These are phyloP conservation scores for Berberis thunbergii DNA, from an alignment of 164 flowering plant genomes.

Conservation along the genomic window DNA sequence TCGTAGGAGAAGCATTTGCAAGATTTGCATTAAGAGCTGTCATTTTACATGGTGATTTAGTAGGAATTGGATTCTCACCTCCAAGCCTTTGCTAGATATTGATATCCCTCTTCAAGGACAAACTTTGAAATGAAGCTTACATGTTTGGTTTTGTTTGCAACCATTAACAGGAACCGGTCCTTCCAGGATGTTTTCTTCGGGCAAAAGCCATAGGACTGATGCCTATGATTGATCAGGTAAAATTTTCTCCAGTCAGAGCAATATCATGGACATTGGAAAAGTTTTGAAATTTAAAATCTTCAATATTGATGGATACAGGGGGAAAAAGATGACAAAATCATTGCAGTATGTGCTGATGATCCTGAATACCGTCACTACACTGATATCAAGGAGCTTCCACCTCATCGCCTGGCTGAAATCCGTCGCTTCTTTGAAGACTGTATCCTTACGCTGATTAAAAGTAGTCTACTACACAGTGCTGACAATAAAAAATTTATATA, in stretches of 20 bases:
- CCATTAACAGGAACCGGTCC: constrained; percentile 57
- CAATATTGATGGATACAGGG: constrained; percentile 24
- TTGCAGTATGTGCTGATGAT: constrained; percentile 74
- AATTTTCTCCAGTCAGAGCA: not conserved
- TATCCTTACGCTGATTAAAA: constrained; percentile 25
- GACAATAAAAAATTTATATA: no score
- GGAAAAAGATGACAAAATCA: constrained; percentile 68
- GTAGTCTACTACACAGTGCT: not conserved
- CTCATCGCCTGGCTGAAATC: constrained; percentile 61
- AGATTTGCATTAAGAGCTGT: no score
- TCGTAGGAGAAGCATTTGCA: no score
- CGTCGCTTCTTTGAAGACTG: constrained; percentile 71
- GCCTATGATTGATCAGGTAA: constrained; percentile 89
- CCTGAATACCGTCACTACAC: constrained; percentile 60
- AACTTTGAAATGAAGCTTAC: not conserved
- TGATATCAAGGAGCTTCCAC: constrained; percentile 50
- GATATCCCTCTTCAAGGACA: no score
- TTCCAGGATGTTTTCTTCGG: constrained; percentile 77
- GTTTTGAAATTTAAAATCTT: not conserved
- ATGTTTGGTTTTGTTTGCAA: constrained; percentile 4
- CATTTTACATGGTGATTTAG: no score
- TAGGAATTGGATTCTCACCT: no score
- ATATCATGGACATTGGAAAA: not conserved
- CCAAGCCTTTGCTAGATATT: no score
- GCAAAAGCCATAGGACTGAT: constrained; percentile 80